Conservation (phyloP, 176 grass and related monocot genomes). For the bread wheat (Triticum aestivum) region DNA sequence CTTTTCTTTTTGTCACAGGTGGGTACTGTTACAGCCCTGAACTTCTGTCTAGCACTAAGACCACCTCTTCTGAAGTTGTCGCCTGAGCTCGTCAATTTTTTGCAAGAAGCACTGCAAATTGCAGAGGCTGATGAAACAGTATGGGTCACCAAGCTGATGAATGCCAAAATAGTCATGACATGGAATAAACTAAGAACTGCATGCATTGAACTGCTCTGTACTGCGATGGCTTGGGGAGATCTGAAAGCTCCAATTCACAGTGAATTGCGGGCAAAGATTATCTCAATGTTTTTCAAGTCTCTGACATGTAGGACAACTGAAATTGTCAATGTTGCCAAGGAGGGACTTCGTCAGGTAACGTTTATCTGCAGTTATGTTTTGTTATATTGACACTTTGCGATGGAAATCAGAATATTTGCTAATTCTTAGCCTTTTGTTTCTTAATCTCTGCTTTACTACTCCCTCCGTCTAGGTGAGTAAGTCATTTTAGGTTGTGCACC, state of each 20-base stretch:
- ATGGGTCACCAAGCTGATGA: constrained; percentile 97
- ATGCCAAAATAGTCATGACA: constrained; percentile 84
- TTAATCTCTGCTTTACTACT: neutral
- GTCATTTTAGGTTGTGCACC: too few relatives aligned
- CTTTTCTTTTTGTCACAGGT: constrained; percentile 53
- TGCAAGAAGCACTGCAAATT: constrained; percentile 99
- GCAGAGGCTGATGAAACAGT: constrained; percentile 98
- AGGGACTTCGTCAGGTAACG: constrained; percentile 91
- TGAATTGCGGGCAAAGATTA: constrained; percentile 93
- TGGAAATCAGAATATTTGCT: neutral
- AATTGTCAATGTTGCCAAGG: constrained; percentile 97
- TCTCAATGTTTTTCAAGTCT: constrained; percentile 99
- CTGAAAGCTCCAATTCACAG: constrained; percentile 74
- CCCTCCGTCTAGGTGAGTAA: too few relatives aligned
- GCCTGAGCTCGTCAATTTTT: constrained; percentile 84
- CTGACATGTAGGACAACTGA: constrained; percentile 87
- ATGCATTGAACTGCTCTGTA: constrained; percentile 97
- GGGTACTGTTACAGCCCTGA: constrained; percentile 93
- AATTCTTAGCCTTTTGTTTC: neutral
- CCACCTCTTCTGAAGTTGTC: constrained; percentile 95
- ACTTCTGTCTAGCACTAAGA: constrained; percentile 93
- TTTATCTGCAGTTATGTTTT: constrained; percentile 11
- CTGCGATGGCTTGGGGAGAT: constrained; percentile 99
- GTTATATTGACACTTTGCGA: constrained; percentile 11
- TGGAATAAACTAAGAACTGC: constrained; percentile 94